phyloP scores from a whole-genome alignment of 2,329 filamentous ascomycete genomes.

The Cryphonectria naterciae region DNA sequence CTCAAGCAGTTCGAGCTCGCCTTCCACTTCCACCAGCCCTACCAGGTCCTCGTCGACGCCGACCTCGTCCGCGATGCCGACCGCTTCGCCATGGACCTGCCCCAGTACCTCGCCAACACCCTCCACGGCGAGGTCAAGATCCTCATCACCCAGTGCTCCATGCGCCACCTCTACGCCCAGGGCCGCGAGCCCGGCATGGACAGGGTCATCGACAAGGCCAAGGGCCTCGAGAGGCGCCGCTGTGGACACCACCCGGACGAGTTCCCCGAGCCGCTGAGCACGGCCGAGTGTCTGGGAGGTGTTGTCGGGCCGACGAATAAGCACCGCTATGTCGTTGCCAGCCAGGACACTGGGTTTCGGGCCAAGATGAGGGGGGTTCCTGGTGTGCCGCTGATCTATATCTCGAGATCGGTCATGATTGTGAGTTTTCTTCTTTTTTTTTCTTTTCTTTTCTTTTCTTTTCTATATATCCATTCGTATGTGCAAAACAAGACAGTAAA shows the following conservation, averaged over 20 bases:
- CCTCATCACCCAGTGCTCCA: slow-evolving; percentile 68
- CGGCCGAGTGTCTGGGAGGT: slow-evolving; percentile 70
- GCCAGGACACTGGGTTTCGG: slow-evolving; percentile 69
- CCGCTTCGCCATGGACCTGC: slow-evolving; percentile 87
- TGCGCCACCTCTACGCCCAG: slow-evolving; percentile 72
- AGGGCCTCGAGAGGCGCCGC: slow-evolving; percentile 71
- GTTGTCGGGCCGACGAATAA: slow-evolving; percentile 87
- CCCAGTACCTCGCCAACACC: slow-evolving; percentile 29
- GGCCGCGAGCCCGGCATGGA: slow-evolving; percentile 57
- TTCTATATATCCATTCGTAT: no score
- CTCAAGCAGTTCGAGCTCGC: slow-evolving; percentile 89
- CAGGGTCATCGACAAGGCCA: slow-evolving; percentile 73
- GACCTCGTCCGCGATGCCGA: slow-evolving; percentile 82
- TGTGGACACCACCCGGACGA: slow-evolving; percentile 78
- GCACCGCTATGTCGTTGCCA: slow-evolving; percentile 78
- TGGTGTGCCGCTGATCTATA: slow-evolving; percentile 78
- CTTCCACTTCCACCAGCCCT: slow-evolving; percentile 91
- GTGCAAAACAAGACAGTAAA: background rate
- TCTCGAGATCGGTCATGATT: slow-evolving; percentile 78
- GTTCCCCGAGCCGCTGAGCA: slow-evolving; percentile 70
- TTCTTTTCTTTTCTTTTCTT: slow-evolving; percentile 53
- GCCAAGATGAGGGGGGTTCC: slow-evolving; percentile 66
- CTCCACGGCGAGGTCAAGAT: slow-evolving; percentile 80
- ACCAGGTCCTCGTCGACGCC: slow-evolving; percentile 89
- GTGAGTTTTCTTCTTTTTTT: slow-evolving; percentile 54